Conservation (phyloP, 805 yeast genomes). For the Clavispora asparagi region DNA sequence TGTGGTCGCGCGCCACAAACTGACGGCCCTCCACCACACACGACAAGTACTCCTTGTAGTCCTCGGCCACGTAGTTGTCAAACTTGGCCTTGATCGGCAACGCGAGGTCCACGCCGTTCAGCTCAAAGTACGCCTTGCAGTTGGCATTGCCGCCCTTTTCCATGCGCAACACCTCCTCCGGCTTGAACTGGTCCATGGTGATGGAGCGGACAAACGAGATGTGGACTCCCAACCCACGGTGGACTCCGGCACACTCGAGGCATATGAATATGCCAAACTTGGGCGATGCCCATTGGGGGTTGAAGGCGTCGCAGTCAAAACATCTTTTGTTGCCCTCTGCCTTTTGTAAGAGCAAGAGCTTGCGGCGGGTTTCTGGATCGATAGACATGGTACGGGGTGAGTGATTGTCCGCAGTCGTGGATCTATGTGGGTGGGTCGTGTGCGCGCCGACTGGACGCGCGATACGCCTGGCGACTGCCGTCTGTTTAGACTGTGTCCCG, state of each 20-base stretch:
- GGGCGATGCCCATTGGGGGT: conserved; percentile 99
- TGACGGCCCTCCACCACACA: conserved; percentile 69
- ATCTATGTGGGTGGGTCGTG: neutral
- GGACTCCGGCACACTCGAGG: conserved; percentile 96
- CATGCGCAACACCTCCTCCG: conserved; percentile 86
- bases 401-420: neutral
- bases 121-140: conserved; percentile 61
- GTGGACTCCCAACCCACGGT: conserved; percentile 94
- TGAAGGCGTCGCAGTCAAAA: conserved; percentile 91
- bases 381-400: conserved; percentile 52
- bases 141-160: conserved; percentile 89
- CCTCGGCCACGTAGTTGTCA: conserved; percentile 89
- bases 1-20: conserved; percentile 63
- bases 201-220: conserved; percentile 93
- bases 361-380: conserved; percentile 88
- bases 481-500: too few species aligned
- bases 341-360: conserved; percentile 70
- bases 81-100: conserved; percentile 72
- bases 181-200: conserved; percentile 98
- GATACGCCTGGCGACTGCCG: too few species aligned
- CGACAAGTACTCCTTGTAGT: conserved; percentile 78
- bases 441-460: neutral
- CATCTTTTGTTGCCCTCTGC: conserved; percentile 81
- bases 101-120: conserved; percentile 63
- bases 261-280: conserved; percentile 97